phyloP scores from a whole-genome alignment of 2,329 filamentous ascomycete genomes.

The Fusarium poae region DNA sequence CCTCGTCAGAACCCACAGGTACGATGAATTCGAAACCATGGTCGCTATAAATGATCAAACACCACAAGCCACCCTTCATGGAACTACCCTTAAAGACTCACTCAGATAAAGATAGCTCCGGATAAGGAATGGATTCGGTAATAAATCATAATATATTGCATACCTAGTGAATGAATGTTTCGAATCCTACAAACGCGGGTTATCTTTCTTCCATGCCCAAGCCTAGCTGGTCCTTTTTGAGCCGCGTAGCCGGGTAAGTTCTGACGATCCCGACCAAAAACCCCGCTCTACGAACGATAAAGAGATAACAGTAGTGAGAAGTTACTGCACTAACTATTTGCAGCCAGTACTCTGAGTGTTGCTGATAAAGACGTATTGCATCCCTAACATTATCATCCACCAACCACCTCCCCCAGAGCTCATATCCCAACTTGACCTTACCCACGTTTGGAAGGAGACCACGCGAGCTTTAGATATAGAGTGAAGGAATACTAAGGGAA shows the following conservation, averaged over 20 bases:
- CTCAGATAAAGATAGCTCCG: too few relatives aligned
- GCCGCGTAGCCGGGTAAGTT: conserved; percentile 4
- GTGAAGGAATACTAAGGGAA: conserved; percentile 16
- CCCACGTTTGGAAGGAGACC: conserved; percentile 34
- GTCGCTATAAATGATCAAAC: too few relatives aligned
- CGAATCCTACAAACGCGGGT: not conserved
- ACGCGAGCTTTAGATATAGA: conserved; percentile 16
- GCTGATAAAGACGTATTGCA: not conserved
- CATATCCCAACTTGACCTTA: not conserved
- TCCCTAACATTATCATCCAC: not conserved
- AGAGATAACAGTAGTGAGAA: not conserved
- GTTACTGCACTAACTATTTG: not conserved
- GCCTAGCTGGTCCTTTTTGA: not conserved
- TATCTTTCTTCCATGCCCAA: not conserved
- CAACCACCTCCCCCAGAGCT: not conserved
- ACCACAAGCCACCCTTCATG: too few relatives aligned
- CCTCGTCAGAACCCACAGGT: too few relatives aligned
- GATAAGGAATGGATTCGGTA: too few relatives aligned
- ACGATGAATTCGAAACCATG: too few relatives aligned
- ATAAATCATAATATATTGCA: too few relatives aligned
- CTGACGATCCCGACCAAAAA: not conserved
- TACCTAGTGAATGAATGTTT: too few relatives aligned
- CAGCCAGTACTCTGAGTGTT: fast-evolving
- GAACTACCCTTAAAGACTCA: too few relatives aligned
- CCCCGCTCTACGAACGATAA: not conserved